phyloP scores from a whole-genome alignment of 176 grass and related monocot genomes.

The Raddia distichophylla region DNA sequence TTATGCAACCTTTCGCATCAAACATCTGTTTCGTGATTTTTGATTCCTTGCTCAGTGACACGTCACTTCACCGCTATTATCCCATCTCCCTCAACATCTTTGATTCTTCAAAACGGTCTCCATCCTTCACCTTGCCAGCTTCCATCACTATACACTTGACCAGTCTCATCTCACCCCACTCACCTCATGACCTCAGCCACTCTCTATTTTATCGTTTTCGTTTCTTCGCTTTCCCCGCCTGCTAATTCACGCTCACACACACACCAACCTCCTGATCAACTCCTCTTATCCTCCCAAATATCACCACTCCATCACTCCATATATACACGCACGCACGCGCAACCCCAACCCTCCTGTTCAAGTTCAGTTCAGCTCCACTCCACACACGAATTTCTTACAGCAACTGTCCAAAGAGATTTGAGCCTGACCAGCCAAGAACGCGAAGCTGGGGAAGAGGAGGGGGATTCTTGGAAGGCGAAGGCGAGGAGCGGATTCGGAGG shows the following conservation, averaged over 20 bases:
- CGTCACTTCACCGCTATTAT: no score
- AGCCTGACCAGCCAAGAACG: slow-evolving; percentile 8
- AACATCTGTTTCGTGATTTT: no score
- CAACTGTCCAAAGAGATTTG: not conserved
- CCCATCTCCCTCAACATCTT: no score
- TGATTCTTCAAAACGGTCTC: not conserved
- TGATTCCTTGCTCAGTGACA: no score
- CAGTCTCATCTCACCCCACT: not conserved
- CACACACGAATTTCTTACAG: not conserved
- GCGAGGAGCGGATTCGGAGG: not conserved
- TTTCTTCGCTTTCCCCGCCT: slow-evolving; percentile 11
- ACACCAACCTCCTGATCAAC: not conserved
- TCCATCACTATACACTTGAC: not conserved
- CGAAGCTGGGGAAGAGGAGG: slow-evolving; percentile 19
- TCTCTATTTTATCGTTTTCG: not conserved
- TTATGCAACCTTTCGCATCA: no score
- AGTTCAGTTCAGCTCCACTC: slow-evolving; percentile 23
- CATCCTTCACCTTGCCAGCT: not conserved
- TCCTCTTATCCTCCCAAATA: not conserved
- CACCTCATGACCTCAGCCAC: no score
- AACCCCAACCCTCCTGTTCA: slow-evolving; percentile 4
- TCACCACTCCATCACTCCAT: not conserved
- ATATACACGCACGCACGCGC: not conserved
- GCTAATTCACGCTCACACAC: not conserved
- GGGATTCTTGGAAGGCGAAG: not conserved